Conservation (phyloP, 352 stramenopile genomes). For the Phytophthora uliginosa region DNA sequence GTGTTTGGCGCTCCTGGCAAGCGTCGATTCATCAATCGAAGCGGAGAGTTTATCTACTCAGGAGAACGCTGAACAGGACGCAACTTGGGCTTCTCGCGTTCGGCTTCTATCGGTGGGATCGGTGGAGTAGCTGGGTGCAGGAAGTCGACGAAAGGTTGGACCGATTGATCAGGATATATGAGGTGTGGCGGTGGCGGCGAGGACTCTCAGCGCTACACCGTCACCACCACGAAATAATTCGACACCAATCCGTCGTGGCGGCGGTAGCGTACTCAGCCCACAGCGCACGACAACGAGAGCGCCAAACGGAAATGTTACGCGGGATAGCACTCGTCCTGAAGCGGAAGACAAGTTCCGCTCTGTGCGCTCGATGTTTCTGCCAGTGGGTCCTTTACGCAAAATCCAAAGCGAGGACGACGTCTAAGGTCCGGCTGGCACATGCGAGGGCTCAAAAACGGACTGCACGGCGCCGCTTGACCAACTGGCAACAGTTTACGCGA, state of each 20-base stretch:
- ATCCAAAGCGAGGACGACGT: conserved; percentile 11
- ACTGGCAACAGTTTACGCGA: conserved; percentile 17
- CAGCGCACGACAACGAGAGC: conserved; percentile 41
- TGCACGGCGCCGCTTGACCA: conserved; percentile 12
- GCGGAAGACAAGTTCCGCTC: conserved; percentile 22
- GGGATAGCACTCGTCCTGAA: conserved; percentile 37
- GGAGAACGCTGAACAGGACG: conserved; percentile 5
- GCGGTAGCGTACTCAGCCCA: conserved; percentile 38
- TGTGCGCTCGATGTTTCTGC: conserved; percentile 23
- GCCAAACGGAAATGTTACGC: conserved; percentile 36
- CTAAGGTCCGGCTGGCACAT: conserved; percentile 7
- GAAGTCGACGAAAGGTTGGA: conserved; percentile 6
- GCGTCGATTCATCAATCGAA: conserved; percentile 5
- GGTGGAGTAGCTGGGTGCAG: conserved; percentile 16
- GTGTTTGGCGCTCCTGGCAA: conserved; percentile 23
- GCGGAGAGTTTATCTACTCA: conserved; percentile 16
- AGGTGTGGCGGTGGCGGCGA: conserved; percentile 23
- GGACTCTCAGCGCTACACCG: conserved; percentile 33
- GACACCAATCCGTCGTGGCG: conserved; percentile 48
- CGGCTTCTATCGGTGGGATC: conserved; percentile 24
- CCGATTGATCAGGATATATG: conserved; percentile 25
- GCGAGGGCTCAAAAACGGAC: conserved; percentile 15
- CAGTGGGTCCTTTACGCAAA: conserved; percentile 32
- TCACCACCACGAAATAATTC: conserved; percentile 30
- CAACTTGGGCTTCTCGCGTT: conserved; percentile 1